Evolutionary conservation across 345 rosid genomes (phyloP), one percentile per base, ranked within the genome.

Genomic region (Gossypium ekmanianum): DNA sequence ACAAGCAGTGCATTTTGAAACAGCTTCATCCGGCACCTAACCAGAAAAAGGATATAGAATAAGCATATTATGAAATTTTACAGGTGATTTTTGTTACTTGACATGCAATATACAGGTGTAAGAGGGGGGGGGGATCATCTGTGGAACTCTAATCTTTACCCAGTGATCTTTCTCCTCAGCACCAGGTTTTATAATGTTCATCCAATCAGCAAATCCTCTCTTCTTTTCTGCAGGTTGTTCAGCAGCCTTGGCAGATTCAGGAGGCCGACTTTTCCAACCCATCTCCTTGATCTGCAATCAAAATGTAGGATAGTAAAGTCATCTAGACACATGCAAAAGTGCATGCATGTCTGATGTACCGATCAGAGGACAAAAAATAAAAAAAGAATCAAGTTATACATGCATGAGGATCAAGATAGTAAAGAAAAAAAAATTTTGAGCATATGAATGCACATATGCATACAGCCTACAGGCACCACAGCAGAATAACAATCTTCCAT

Each of bases 121-220:
- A 22, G 51, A 2, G 0, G 61, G 8, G 12, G 45, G 41, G 52
- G 66, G 18, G 14, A 52, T 52, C 12, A 48, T 54, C 26, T 50
- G 39, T 26, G 9, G 7, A 55, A 50, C 20, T 74, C 41, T 50
- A 70, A 66, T 45, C 76, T 63, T 79, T 78, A 90, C 94, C 97
- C 94, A 92, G 78, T 96, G 97, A 81, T 96, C 99, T 82, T 96
- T 96, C 88, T 93, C 99, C 79, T 96, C 99, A 57, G 85, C 91
- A 61, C 82, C 91, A 74, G 95, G 99, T 88, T 93, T 96, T 45
- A 93, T 92, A 50, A 83, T 20, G 87, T 88, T 92, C 90, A 96
- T 84, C 99, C 97, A 96, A 75, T 96, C 95, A 78, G 81, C 80
- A 72, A 93, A 69, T 17, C 94, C 97, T 79, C 87, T 93, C 79